These are phyloP conservation scores for Lodderomyces jiufengensis DNA, from an alignment of 1,139 yeast genomes.

Conservation along the genomic window DNA sequence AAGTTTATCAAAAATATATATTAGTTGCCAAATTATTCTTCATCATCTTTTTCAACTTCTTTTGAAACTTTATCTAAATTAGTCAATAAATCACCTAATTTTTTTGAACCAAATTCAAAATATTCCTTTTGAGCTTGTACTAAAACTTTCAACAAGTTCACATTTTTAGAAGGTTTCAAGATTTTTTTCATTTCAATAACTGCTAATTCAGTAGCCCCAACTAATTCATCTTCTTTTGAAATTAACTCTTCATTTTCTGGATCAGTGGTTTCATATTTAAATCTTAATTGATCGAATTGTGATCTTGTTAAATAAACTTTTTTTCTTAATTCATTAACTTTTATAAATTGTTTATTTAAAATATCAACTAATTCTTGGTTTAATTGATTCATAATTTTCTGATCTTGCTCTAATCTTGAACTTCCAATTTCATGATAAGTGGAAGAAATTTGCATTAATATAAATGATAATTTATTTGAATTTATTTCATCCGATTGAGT, in stretches of 20 bases:
- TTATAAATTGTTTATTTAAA: constrained; percentile 56
- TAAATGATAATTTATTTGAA: constrained; percentile 46
- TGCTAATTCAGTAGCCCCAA: constrained; percentile 70
- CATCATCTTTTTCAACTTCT: constrained; percentile 24
- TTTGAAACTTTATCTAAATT: constrained; percentile 33
- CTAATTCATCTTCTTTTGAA: constrained; percentile 71
- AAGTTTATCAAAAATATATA: too few relatives aligned
- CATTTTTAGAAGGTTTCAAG: constrained; percentile 62
- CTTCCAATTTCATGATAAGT: constrained; percentile 58
- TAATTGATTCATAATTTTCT: constrained; percentile 52
- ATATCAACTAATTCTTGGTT: constrained; percentile 50
- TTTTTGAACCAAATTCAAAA: constrained; percentile 47
- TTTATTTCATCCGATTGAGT: constrained; percentile 20
- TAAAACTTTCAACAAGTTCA: constrained; percentile 59
- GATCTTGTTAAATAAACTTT: constrained; percentile 67
- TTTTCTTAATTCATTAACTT: constrained; percentile 58
- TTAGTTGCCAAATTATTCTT: constrained; percentile 7
- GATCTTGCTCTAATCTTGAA: constrained; percentile 64
- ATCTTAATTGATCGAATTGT: constrained; percentile 65
- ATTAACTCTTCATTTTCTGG: constrained; percentile 55
- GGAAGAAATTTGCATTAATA: constrained; percentile 53
- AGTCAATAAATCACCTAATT: constrained; percentile 29
- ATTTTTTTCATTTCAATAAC: constrained; percentile 73
- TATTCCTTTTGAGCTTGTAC: constrained; percentile 66
- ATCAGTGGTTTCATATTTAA: constrained; percentile 31